Conservation (phyloP, 2,329 filamentous ascomycete genomes). For the Corynespora cassiicola region DNA sequence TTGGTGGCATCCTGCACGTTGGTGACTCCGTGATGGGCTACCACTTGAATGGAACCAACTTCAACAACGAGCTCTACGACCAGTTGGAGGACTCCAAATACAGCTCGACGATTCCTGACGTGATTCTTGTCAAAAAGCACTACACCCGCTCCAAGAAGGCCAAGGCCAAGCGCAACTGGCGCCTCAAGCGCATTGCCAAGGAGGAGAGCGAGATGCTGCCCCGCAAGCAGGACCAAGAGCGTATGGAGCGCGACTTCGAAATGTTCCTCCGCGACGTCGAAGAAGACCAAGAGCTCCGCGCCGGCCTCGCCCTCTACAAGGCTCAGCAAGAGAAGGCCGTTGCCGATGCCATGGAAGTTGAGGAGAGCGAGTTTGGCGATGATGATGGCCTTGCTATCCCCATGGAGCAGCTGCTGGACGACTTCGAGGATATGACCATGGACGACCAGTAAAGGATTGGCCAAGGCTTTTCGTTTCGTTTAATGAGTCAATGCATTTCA, state of each 20-base stretch:
- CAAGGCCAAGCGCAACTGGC: conserved; percentile 76
- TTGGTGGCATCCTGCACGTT: conserved; percentile 82
- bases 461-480: no score
- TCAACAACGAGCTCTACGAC: conserved; percentile 88
- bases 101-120: conserved; percentile 82
- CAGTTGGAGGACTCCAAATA: conserved; percentile 83
- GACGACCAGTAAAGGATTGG: conserved; percentile 54
- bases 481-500: no score
- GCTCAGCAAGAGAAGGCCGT: conserved; percentile 63
- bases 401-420: conserved; percentile 75
- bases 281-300: conserved; percentile 87
- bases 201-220: conserved; percentile 88
- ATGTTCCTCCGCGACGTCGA: conserved; percentile 97
- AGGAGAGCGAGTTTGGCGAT: conserved; percentile 59
- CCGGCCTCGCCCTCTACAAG: conserved; percentile 87
- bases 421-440: conserved; percentile 88
- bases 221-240: conserved; percentile 85
- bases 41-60: conserved; percentile 85
- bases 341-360: conserved; percentile 71
- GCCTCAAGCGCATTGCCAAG: conserved; percentile 88
- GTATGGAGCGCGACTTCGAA: conserved; percentile 93
- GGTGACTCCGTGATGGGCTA: conserved; percentile 97
- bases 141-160: conserved; percentile 84
- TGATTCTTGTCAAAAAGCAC: conserved; percentile 95
- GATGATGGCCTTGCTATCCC: conserved; percentile 63